These are phyloP conservation scores for Brachypodium distachyon DNA, from an alignment of 202 grass and related monocot genomes.

Conservation along the genomic window DNA sequence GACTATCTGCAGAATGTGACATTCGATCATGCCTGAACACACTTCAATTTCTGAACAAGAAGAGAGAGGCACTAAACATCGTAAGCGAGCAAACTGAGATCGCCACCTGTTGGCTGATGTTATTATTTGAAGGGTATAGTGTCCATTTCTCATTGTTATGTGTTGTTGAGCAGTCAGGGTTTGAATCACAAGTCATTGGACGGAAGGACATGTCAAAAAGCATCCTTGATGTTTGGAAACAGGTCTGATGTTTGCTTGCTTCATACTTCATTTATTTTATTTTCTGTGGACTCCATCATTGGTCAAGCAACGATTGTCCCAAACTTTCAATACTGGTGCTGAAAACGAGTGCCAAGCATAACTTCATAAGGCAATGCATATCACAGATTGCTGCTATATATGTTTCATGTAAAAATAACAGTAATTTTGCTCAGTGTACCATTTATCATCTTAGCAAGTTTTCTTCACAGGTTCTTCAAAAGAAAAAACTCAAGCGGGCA, in stretches of 20 bases:
- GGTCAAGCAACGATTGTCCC: neutral
- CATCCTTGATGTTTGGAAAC: conserved; percentile 82
- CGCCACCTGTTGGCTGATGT: neutral
- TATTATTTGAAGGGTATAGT: neutral
- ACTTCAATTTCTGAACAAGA: conserved; percentile 97
- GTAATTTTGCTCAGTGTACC: neutral
- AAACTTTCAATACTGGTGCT: neutral
- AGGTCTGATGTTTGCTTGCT: conserved; percentile 35
- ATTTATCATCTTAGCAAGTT: conserved; percentile 1
- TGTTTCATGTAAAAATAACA: neutral
- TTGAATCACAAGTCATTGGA: conserved; percentile 89
- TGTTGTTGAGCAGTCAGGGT: conserved; percentile 46
- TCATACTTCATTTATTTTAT: conserved; percentile 2
- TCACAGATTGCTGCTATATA: neutral
- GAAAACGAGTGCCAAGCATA: neutral
- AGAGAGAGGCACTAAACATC: conserved; percentile 58
- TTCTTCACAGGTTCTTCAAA: conserved; percentile 71
- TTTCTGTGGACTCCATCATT: neutral
- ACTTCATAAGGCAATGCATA: neutral
- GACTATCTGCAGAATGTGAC: conserved; percentile 73
- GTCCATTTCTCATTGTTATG: conserved; percentile 22
- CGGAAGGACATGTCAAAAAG: conserved; percentile 93
- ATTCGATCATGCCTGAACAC: conserved; percentile 95
- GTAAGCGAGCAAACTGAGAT: conserved; percentile 51
- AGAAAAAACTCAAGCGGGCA: conserved; percentile 56